Evolutionary conservation across 2,329 filamentous ascomycete species (phyloP).

Genomic region (Penicillium sclerotiorum): DNA sequence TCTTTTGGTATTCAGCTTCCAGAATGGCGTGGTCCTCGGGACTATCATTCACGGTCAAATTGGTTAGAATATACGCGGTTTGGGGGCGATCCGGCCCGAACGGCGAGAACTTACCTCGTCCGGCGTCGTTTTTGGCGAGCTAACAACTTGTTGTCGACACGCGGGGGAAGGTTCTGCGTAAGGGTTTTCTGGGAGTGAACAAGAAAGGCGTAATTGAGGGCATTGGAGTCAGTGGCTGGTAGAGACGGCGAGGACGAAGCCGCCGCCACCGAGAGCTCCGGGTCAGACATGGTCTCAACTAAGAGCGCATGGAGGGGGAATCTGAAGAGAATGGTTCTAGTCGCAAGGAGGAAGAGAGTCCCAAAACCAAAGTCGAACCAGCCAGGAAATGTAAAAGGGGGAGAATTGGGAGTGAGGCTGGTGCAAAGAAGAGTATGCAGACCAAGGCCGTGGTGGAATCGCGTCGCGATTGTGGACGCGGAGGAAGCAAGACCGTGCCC

Average conservation of each 20-base stretch:
- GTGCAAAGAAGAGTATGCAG: slow-evolving; percentile 26
- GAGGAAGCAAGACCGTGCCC: slow-evolving; percentile 31
- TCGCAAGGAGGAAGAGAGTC: slow-evolving; percentile 8
- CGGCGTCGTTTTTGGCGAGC: slow-evolving; percentile 63
- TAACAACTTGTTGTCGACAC: slow-evolving; percentile 62
- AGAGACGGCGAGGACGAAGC: slow-evolving; percentile 39
- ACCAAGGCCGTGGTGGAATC: slow-evolving; percentile 26
- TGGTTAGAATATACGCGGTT: slow-evolving; percentile 21
- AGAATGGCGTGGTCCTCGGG: slow-evolving; percentile 87
- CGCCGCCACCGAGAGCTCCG: slow-evolving; percentile 33
- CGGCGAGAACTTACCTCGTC: slow-evolving; percentile 55
- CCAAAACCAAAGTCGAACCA: slow-evolving; percentile 9
- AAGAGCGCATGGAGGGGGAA: slow-evolving; percentile 18
- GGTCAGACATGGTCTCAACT: slow-evolving; percentile 37
- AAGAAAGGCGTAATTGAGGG: slow-evolving; percentile 57
- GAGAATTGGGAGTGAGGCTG: slow-evolving; percentile 20
- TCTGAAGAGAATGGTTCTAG: slow-evolving; percentile 6
- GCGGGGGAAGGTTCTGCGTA: slow-evolving; percentile 58
- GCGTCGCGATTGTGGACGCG: slow-evolving; percentile 39
- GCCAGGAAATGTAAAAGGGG: slow-evolving; percentile 7
- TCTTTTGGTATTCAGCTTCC: slow-evolving; percentile 79
- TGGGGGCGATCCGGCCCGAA: not conserved
- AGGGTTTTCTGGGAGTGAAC: slow-evolving; percentile 62
- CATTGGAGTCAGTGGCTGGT: slow-evolving; percentile 35
- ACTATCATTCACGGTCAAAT: slow-evolving; percentile 50